Evolutionary conservation across 495 filamentous ascomycete species (phyloP).

Genomic region (Astrothelium macrocarpum): DNA sequence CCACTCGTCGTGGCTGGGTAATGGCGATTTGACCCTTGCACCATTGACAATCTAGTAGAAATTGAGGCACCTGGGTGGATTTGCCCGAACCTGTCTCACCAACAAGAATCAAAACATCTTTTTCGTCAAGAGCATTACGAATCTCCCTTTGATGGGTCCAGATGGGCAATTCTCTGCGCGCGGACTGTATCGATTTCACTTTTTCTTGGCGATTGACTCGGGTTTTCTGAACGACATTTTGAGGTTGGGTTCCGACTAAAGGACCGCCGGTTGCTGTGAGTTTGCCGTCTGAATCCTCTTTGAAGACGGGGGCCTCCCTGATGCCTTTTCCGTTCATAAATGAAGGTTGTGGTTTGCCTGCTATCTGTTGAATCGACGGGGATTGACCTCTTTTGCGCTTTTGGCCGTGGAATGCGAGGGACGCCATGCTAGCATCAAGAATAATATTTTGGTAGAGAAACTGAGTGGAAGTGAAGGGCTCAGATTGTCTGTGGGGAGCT

Average conservation of each 20-base stretch:
- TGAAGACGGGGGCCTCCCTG: background rate
- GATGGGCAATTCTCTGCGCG: constrained; percentile 52
- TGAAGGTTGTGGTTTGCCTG: too few relatives aligned
- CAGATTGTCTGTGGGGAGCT: too few relatives aligned
- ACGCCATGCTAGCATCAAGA: background rate
- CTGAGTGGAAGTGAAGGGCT: too few relatives aligned
- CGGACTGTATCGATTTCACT: background rate
- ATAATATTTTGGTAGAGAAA: too few relatives aligned
- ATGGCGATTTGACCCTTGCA: constrained; percentile 86
- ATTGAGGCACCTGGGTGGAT: constrained; percentile 92
- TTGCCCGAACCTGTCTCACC: constrained; percentile 97
- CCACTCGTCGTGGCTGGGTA: constrained; percentile 87
- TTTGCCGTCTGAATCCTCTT: background rate
- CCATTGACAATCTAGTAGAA: constrained; percentile 71
- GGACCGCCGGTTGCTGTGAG: background rate
- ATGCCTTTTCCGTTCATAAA: background rate
- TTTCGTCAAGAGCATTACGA: constrained; percentile 48
- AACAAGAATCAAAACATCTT: constrained; percentile 73
- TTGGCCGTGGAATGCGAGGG: background rate
- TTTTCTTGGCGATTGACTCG: background rate
- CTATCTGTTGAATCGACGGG: background rate
- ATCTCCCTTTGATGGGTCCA: constrained; percentile 66
- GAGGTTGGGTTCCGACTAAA: background rate
- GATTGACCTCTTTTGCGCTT: background rate
- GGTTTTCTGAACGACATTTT: background rate